These are phyloP conservation scores for Pseudogymnoascus sp. DNA, from an alignment of 2,329 filamentous ascomycete genomes.

Conservation along the genomic window DNA sequence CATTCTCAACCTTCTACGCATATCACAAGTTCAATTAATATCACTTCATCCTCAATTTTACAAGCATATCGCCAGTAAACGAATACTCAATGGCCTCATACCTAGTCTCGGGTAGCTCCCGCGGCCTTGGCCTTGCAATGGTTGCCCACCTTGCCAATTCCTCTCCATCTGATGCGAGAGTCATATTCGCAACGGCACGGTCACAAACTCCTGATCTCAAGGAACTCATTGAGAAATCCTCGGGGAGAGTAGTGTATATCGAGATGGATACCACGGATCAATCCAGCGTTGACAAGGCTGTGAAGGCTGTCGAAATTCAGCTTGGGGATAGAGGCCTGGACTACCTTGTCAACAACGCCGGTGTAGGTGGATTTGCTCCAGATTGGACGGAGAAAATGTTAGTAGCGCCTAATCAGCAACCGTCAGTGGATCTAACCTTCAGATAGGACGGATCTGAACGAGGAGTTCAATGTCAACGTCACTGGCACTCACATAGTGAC, in stretches of 20 bases:
- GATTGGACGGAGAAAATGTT: slow-evolving; percentile 8
- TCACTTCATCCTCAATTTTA: background rate
- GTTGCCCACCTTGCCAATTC: slow-evolving; percentile 18
- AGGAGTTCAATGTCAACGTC: background rate
- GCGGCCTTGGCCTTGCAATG: slow-evolving; percentile 22
- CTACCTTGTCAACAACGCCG: slow-evolving; percentile 2
- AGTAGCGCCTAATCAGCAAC: background rate
- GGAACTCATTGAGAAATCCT: background rate
- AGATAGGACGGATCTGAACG: background rate
- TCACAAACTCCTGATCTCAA: background rate
- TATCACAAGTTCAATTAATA: background rate
- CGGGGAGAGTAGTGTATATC: background rate
- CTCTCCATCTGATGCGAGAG: background rate
- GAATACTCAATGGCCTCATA: slow-evolving; percentile 14
- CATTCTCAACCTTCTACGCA: background rate
- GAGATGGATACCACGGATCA: background rate
- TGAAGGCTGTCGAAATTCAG: background rate
- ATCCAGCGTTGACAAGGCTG: background rate
- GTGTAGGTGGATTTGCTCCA: background rate
- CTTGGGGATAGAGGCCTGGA: background rate
- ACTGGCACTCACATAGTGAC: background rate
- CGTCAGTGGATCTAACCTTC: background rate
- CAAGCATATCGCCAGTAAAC: background rate
- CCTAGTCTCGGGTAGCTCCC: slow-evolving; percentile 20
- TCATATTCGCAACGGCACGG: background rate